Conservation (phyloP, 2,329 filamentous ascomycete species). For the Aspergillus felis region DNA sequence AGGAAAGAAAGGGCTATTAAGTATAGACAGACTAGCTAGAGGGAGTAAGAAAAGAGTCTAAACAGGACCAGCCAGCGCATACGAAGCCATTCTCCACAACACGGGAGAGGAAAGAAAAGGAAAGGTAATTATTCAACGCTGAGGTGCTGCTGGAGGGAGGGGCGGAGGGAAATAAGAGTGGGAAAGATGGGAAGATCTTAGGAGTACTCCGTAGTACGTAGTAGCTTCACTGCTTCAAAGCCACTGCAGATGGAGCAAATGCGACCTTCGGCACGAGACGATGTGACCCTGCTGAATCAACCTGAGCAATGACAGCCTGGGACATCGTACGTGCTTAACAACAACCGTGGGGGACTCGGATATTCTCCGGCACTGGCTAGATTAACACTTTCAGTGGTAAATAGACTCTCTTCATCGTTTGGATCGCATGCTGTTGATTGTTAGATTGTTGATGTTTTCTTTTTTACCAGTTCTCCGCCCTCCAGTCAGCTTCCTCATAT, state of each 20-base stretch:
- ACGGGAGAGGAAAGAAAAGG: constrained; percentile 2
- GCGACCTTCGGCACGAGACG: constrained; percentile 33
- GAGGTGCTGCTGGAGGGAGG: constrained; percentile 1
- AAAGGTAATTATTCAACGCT: constrained; percentile 3
- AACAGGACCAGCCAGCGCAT: constrained; percentile 24
- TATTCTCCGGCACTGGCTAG: neutral
- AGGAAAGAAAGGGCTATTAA: neutral
- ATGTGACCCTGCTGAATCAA: constrained; percentile 28
- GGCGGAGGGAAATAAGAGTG: constrained; percentile 3
- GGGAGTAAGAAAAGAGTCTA: constrained; percentile 11
- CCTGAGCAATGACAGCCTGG: neutral
- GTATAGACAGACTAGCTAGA: constrained; percentile 4
- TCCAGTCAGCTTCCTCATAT: neutral
- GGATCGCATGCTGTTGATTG: neutral
- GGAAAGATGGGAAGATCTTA: constrained; percentile 4
- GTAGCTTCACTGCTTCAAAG: constrained; percentile 3
- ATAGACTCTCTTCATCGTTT: neutral
- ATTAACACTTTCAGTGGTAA: neutral
- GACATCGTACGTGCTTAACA: neutral
- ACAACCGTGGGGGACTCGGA: neutral
- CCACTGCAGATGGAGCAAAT: constrained; percentile 20
- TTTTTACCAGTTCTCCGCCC: neutral
- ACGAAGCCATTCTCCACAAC: constrained; percentile 15
- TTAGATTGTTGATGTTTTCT: neutral
- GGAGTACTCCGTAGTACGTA: neutral